A percentile compares a stretch with the other conserved stretches of the same genome.
These are phyloP conservation scores for Warburgia ugandensis DNA, from an alignment of 164 flowering plant genomes.

Conservation along the genomic window DNA sequence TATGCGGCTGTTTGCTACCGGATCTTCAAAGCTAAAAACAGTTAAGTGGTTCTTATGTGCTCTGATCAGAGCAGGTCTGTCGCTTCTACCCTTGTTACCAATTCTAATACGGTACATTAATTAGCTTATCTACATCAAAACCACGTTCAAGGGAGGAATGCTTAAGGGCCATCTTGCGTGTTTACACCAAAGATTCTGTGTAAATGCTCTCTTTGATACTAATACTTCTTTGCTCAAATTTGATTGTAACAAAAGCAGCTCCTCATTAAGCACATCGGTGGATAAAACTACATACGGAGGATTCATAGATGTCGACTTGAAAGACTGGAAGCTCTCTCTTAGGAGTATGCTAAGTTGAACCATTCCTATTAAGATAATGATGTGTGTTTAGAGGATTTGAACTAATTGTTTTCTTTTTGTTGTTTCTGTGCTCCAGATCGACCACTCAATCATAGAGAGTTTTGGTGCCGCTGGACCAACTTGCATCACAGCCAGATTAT, in stretches of 20 bases:
- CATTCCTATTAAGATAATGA: not conserved
- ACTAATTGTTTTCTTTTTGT: not conserved
- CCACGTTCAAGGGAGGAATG: no score
- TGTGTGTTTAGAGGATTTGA: not conserved
- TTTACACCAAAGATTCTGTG: not conserved
- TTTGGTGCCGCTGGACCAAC: slow-evolving; percentile 41
- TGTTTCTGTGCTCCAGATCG: not conserved
- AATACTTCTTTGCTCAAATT: not conserved
- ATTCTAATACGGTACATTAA: no score
- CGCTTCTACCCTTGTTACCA: not conserved
- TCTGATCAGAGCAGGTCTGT: slow-evolving; percentile 64
- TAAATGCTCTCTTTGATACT: not conserved
- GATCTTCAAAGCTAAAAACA: slow-evolving; percentile 44
- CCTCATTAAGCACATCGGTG: slow-evolving; percentile 24
- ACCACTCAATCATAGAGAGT: slow-evolving; percentile 22
- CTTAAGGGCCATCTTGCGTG: no score
- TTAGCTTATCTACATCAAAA: no score
- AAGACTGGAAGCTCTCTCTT: slow-evolving; percentile 50
- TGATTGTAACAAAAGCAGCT: slow-evolving; percentile 26
- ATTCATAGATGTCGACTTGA: slow-evolving; percentile 60
- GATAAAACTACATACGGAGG: slow-evolving; percentile 81
- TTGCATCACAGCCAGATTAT: slow-evolving; percentile 47
- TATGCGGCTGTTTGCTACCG: slow-evolving; percentile 76
- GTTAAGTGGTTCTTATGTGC: slow-evolving; percentile 68
- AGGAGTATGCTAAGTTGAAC: slow-evolving; percentile 60